Conservation (phyloP, 2,329 filamentous ascomycete genomes). For the Clonostachys byssicola region DNA sequence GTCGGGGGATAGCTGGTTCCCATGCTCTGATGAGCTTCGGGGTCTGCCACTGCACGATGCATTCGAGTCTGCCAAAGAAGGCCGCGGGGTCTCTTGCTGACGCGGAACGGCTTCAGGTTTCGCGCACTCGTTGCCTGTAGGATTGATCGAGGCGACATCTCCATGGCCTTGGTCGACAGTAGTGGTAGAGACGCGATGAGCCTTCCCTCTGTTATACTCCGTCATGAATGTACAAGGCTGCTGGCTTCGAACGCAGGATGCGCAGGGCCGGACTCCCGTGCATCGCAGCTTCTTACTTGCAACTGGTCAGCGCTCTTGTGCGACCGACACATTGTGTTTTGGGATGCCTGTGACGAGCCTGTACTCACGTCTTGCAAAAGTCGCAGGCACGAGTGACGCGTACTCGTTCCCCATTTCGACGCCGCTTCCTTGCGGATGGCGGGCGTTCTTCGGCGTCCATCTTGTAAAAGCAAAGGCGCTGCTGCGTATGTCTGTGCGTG, state of each 20-base stretch:
- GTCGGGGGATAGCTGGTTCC: too few species aligned
- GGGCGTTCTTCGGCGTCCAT: too few species aligned
- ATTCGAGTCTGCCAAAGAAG: too few species aligned
- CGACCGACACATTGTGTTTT: slow-evolving; percentile 21
- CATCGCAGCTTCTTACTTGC: slow-evolving; percentile 18
- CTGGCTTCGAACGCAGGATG: too few species aligned
- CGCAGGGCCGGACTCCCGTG: slow-evolving; percentile 11
- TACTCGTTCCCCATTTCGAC: too few species aligned
- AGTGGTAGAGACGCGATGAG: neutral
- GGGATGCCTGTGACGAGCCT: neutral
- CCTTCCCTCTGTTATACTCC: slow-evolving; percentile 23
- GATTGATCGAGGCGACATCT: neutral
- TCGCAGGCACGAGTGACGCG: slow-evolving; percentile 22
- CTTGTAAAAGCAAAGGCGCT: too few species aligned
- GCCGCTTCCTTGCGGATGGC: too few species aligned
- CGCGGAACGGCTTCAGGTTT: too few species aligned
- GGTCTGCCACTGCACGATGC: too few species aligned
- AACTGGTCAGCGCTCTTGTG: slow-evolving; percentile 19
- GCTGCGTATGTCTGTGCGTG: too few species aligned
- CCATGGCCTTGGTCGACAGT: neutral
- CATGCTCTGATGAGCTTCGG: too few species aligned
- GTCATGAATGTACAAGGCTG: slow-evolving; percentile 22
- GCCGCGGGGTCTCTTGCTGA: too few species aligned
- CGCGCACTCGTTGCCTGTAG: neutral
- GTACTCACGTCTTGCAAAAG: slow-evolving; percentile 13